Conservation (phyloP, 2,329 filamentous ascomycete species). For the Metarhizium brunneum region DNA sequence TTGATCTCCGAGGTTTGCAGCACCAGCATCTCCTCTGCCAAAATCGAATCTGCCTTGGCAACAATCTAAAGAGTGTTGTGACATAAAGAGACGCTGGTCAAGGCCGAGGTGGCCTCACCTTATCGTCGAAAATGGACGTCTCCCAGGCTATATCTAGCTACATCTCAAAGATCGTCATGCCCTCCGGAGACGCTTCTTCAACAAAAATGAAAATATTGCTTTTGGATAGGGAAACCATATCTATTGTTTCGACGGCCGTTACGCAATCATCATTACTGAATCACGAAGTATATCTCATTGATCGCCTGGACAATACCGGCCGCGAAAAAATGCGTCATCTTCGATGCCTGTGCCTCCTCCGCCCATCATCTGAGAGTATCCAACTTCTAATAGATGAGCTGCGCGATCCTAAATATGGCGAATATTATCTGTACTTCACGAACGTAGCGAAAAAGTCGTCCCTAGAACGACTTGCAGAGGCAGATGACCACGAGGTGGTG, state of each 20-base stretch:
- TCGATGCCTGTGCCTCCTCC: constrained; percentile 83
- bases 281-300: constrained; percentile 96
- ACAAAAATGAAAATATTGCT: constrained; percentile 98
- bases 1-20: not conserved
- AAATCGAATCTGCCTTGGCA: not conserved
- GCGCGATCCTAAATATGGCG: constrained; percentile 90
- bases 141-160: constrained; percentile 89
- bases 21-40: not conserved
- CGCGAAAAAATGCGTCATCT: constrained; percentile 98
- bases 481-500: constrained; percentile 95
- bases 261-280: constrained; percentile 92
- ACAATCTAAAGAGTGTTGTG: not conserved
- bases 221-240: constrained; percentile 86
- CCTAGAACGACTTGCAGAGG: constrained; percentile 85
- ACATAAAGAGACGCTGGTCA: not conserved
- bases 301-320: constrained; percentile 80
- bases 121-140: constrained; percentile 63
- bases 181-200: constrained; percentile 58
- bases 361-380: constrained; percentile 86
- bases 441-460: constrained; percentile 97
- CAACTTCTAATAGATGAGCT: constrained; percentile 93
- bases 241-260: constrained; percentile 88
- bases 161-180: constrained; percentile 88
- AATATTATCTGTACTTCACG: constrained; percentile 96
- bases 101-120: not conserved